Evolutionary conservation across 73 alveolate species (phyloP).

Genomic region (Blepharisma japonicum): DNA sequence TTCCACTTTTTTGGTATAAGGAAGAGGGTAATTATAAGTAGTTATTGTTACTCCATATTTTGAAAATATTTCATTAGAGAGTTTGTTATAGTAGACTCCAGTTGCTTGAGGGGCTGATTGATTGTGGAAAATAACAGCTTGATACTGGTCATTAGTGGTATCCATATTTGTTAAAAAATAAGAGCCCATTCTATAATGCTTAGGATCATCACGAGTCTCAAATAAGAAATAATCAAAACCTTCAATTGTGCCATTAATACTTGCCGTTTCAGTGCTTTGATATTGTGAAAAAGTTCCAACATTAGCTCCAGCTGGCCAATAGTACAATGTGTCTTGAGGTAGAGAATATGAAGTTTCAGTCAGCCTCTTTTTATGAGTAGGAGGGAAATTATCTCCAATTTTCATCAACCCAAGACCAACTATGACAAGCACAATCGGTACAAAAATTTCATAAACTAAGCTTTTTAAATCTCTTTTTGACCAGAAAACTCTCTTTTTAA

Average conservation of each 20-base stretch:
- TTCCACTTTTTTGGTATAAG: background rate
- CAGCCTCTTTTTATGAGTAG: too few species aligned
- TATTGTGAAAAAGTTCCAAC: too few species aligned
- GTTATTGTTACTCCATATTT: background rate
- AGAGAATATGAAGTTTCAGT: too few species aligned
- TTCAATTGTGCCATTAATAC: too few species aligned
- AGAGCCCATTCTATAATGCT: constrained; percentile 14
- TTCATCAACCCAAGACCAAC: constrained; percentile 64
- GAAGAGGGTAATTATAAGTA: constrained; percentile 19
- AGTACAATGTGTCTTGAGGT: too few species aligned
- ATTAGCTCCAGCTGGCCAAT: too few species aligned
- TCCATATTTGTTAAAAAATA: constrained; percentile 39
- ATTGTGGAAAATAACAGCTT: constrained; percentile 7
- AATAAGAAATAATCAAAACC: too few species aligned
- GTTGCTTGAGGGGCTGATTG: constrained; percentile 12
- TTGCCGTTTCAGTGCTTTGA: too few species aligned
- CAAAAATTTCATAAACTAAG: constrained; percentile 69
- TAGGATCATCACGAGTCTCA: too few species aligned
- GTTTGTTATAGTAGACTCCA: background rate
- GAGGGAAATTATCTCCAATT: background rate
- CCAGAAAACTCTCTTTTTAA: constrained; percentile 68
- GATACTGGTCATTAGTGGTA: constrained; percentile 25
- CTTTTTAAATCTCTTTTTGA: constrained; percentile 76
- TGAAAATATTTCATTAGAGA: background rate
- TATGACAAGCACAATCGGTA: constrained; percentile 76